A percentile compares a stretch with the other conserved stretches of the same genome.
These are phyloP conservation scores for Delitschia confertaspora DNA, from an alignment of 495 filamentous ascomycete species.

Conservation along the genomic window DNA sequence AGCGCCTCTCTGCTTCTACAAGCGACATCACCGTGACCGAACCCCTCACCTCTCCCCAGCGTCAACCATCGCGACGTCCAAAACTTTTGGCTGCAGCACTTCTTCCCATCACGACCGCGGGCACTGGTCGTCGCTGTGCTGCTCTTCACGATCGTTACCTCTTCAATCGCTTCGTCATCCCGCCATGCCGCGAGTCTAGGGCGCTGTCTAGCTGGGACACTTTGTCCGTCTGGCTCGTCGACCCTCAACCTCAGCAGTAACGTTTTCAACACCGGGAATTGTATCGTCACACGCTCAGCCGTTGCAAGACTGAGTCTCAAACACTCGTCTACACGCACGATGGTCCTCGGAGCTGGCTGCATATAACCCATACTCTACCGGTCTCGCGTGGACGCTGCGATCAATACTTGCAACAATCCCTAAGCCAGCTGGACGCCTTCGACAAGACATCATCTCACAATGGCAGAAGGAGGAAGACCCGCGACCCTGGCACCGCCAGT, in stretches of 20 bases:
- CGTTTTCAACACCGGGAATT: constrained; percentile 7
- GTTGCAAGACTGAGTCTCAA: no score
- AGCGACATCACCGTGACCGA: no score
- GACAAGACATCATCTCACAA: constrained; percentile 8
- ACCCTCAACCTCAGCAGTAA: constrained; percentile 10
- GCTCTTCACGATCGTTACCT: constrained; percentile 16
- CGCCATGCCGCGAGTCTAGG: constrained; percentile 21
- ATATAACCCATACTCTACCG: constrained; percentile 17
- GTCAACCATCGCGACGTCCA: constrained; percentile 1
- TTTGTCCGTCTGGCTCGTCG: constrained; percentile 9
- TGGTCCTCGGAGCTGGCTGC: constrained; percentile 14
- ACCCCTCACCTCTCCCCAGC: constrained; percentile 4
- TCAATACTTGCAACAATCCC: not conserved
- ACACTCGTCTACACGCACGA: constrained; percentile 16
- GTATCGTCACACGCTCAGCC: no score
- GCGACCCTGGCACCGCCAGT: constrained; percentile 28
- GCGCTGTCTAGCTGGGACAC: constrained; percentile 9
- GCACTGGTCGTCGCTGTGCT: not conserved
- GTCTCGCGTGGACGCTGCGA: constrained; percentile 9
- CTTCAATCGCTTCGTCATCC: constrained; percentile 20
- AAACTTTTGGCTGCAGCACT: not conserved
- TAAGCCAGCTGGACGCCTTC: constrained; percentile 6
- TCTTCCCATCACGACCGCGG: not conserved
- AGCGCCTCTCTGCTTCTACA: not conserved
- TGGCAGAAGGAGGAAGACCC: constrained; percentile 21